A percentile compares a stretch with the other conserved stretches of the same genome.
These are phyloP conservation scores for Arthromyces matolae DNA, from an alignment of 768 basidiomycete species.

Conservation along the genomic window DNA sequence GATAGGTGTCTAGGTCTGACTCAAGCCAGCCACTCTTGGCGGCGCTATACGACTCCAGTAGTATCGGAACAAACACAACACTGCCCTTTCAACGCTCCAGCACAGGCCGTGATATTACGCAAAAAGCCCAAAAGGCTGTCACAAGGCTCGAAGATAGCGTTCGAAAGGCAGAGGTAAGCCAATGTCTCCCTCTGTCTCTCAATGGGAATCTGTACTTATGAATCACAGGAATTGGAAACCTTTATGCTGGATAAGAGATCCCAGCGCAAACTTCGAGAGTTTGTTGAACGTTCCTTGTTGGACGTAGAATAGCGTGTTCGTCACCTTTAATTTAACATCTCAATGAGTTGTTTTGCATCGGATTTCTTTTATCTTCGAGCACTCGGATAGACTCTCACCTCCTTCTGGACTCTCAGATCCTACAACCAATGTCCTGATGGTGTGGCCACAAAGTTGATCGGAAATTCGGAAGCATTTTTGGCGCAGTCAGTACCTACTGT, in stretches of 20 bases:
- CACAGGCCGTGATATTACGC: neutral
- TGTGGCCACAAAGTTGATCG: too few species aligned
- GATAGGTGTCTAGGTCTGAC: neutral
- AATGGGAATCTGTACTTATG: neutral
- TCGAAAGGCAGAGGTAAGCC: slow-evolving; percentile 4
- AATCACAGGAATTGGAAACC: slow-evolving; percentile 3
- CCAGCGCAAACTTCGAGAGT: slow-evolving; percentile 9
- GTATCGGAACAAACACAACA: slow-evolving; percentile 6
- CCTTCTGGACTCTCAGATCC: too few species aligned
- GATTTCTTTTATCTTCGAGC: too few species aligned
- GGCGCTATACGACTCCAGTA: neutral
- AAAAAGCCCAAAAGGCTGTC: slow-evolving; percentile 3
- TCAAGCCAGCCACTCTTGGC: neutral
- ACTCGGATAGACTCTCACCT: too few species aligned
- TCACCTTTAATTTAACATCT: too few species aligned
- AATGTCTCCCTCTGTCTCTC: neutral
- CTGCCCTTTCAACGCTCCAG: slow-evolving; percentile 1
- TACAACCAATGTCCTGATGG: too few species aligned
- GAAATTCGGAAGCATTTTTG: too few species aligned
- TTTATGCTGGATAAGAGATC: slow-evolving; percentile 4
- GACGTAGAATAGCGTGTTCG: too few species aligned
- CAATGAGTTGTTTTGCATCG: too few species aligned
- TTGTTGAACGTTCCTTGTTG: slow-evolving; percentile 18
- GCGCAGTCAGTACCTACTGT: too few species aligned
- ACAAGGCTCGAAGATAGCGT: slow-evolving; percentile 2